Evolutionary conservation across 805 yeast species (phyloP).

Genomic region (Ascoidea rubescens): DNA sequence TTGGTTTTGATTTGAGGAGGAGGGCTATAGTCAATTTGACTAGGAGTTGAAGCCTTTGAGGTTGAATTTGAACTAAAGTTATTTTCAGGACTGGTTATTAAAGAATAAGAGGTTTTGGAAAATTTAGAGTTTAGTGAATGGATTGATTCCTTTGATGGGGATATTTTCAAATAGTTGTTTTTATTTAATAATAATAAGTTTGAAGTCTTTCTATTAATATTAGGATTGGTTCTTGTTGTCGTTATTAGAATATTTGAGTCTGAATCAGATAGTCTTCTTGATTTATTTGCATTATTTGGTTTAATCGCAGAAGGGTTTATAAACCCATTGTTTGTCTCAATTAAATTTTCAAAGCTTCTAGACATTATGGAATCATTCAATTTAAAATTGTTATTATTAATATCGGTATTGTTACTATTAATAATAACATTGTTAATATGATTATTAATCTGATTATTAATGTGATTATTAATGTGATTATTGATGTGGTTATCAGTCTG

Average conservation of each 20-base stretch:
- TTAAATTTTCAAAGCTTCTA: slow-evolving; percentile 7
- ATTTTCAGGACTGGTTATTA: not conserved
- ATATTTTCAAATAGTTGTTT: slow-evolving; percentile 1
- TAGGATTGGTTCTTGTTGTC: not conserved
- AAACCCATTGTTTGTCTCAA: slow-evolving; percentile 5
- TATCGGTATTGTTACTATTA: not conserved
- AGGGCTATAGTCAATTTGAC: not conserved
- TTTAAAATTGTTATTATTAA: not conserved
- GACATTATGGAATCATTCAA: not conserved
- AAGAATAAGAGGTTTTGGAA: slow-evolving; percentile 3
- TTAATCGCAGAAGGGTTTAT: not conserved
- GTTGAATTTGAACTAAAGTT: not conserved
- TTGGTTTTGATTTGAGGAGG: not conserved
- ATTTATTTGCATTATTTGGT: slow-evolving; percentile 1
- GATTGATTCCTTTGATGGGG: slow-evolving; percentile 6
- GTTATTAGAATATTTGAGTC: not conserved
- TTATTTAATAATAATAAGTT: slow-evolving; percentile 1
- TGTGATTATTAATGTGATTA: not conserved
- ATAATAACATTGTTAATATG: not conserved
- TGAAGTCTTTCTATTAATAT: slow-evolving; percentile 1
- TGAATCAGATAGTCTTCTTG: slow-evolving; percentile 7
- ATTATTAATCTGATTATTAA: not conserved
- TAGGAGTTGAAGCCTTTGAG: not conserved
- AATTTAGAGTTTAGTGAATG: not conserved
- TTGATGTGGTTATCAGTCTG: not conserved